Conservation (phyloP, 2,329 filamentous ascomycete species). For the Paraphoma chrysanthemicola region DNA sequence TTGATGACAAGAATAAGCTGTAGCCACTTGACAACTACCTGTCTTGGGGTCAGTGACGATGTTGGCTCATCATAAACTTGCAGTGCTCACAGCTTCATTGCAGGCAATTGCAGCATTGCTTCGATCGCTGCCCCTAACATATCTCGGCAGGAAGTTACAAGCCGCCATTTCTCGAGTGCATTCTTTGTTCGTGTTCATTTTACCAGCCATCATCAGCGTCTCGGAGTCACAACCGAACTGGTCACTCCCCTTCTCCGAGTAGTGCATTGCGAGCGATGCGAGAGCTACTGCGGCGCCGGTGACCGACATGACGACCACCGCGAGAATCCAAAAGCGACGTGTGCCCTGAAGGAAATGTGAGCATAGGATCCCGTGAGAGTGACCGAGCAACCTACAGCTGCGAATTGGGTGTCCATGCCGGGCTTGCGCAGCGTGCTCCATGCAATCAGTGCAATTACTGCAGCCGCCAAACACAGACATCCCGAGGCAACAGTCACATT, state of each 20-base stretch:
- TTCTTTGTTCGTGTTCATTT: conserved; percentile 33
- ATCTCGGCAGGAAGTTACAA: conserved; percentile 30
- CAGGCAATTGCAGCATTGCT: conserved; percentile 27
- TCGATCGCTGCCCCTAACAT: conserved; percentile 16
- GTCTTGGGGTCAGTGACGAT: conserved; percentile 2
- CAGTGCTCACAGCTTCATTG: conserved; percentile 29
- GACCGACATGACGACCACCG: conserved; percentile 25
- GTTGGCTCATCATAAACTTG: background rate
- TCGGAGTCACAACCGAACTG: conserved; percentile 31
- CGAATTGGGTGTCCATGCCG: conserved; percentile 31
- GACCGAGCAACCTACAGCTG: conserved; percentile 21
- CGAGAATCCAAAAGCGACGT: conserved; percentile 36
- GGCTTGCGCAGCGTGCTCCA: conserved; percentile 31
- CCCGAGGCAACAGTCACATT: conserved; percentile 37
- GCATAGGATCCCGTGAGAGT: too few relatives aligned
- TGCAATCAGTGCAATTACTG: conserved; percentile 30
- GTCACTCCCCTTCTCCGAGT: conserved; percentile 32
- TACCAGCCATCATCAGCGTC: conserved; percentile 24
- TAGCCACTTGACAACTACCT: conserved; percentile 39
- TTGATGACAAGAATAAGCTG: conserved; percentile 32
- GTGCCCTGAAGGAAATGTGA: conserved; percentile 14
- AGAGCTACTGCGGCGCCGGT: conserved; percentile 25
- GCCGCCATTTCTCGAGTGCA: conserved; percentile 37
- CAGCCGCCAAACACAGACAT: conserved; percentile 31
- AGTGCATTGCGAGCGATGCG: conserved; percentile 31